A percentile compares a stretch with the other conserved stretches of the same genome.
phyloP scores from a whole-genome alignment of 371 early-diverging fungal genomes.

The Rhizopus stolonifer region DNA sequence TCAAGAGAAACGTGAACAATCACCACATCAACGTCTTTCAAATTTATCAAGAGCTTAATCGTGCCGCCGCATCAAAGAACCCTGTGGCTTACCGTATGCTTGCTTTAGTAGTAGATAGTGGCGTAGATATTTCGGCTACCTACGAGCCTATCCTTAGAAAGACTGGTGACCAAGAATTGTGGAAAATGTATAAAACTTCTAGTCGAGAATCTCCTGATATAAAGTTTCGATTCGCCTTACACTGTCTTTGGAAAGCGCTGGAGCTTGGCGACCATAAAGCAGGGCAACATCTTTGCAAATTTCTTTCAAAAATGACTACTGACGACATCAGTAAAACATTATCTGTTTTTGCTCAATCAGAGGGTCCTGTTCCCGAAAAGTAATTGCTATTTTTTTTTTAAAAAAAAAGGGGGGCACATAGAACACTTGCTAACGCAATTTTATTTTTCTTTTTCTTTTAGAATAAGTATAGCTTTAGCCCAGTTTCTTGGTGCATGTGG shows the following conservation, averaged over 20 bases:
- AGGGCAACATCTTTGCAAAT: conserved; percentile 13
- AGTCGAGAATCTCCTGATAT: not conserved
- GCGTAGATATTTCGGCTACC: not conserved
- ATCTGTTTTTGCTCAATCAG: conserved; percentile 9
- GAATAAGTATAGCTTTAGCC: conserved; percentile 20
- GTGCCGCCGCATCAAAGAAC: conserved; percentile 5
- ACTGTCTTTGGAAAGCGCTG: conserved; percentile 22
- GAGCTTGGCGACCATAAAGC: conserved; percentile 16
- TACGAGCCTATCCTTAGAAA: conserved; percentile 2
- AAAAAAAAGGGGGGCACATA: no score
- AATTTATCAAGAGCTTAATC: conserved; percentile 9
- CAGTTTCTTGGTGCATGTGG: conserved; percentile 12
- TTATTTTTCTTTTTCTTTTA: conserved; percentile 3
- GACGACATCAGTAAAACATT: conserved; percentile 13
- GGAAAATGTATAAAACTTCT: not conserved
- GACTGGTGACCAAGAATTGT: not conserved
- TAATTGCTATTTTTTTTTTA: conserved; percentile 10
- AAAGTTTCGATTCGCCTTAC: conserved; percentile 13
- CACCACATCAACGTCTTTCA: conserved; percentile 5
- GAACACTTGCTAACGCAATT: no score
- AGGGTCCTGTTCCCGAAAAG: conserved; percentile 13
- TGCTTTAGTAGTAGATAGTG: conserved; percentile 9
- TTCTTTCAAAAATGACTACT: conserved; percentile 4
- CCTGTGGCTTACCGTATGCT: conserved; percentile 21
- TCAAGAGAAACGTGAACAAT: conserved; percentile 3